These are phyloP conservation scores for Podaxis pistillaris DNA, from an alignment of 768 basidiomycete genomes.

Conservation along the genomic window DNA sequence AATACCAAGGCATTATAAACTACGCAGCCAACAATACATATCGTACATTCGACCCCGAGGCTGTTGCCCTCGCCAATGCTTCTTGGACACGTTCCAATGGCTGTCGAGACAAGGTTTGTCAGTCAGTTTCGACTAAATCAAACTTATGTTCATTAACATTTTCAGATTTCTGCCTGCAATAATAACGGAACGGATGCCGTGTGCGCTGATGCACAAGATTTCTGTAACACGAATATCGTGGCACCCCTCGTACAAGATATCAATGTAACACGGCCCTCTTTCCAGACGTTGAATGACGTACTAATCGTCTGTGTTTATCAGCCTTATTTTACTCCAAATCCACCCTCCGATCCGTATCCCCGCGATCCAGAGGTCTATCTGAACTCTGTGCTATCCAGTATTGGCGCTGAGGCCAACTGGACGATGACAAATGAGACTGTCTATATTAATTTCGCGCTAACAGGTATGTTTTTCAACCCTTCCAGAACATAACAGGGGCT, in stretches of 20 bases:
- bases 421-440: constrained; percentile 36
- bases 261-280: constrained; percentile 33
- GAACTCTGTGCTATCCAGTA: constrained; percentile 29
- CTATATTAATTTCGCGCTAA: constrained; percentile 41
- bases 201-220: constrained; percentile 56
- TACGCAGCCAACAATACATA: constrained; percentile 60
- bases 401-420: constrained; percentile 47
- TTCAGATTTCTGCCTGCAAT: constrained; percentile 53
- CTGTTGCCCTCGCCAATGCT: constrained; percentile 39
- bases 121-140: neutral
- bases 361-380: constrained; percentile 34
- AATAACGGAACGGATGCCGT: constrained; percentile 43
- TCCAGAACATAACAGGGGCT: neutral
- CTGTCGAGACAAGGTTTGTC: constrained; percentile 46
- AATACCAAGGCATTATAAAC: constrained; percentile 57
- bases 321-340: constrained; percentile 46
- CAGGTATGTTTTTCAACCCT: neutral
- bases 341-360: constrained; percentile 47
- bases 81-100: constrained; percentile 42
- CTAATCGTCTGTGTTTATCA: constrained; percentile 10
- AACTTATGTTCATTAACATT: neutral
- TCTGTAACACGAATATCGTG: constrained; percentile 57
- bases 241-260: constrained; percentile 51
- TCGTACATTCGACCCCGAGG: constrained; percentile 42
- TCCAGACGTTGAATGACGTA: constrained; percentile 8